Base-by-base conservation (phyloP, 2,329 filamentous ascomycete species). In the Penicillium griseofulvum region DNA sequence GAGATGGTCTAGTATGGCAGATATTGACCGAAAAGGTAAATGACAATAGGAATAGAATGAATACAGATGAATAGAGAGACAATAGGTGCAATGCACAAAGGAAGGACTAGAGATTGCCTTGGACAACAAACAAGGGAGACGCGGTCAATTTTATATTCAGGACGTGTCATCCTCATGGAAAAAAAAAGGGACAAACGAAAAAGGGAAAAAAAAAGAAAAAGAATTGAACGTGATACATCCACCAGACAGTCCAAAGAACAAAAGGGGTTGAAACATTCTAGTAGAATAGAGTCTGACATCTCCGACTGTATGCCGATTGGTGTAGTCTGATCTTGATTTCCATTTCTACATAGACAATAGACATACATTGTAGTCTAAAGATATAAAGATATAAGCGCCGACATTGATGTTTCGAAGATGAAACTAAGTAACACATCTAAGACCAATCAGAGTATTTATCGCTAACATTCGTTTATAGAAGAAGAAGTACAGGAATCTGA, bases 161-260 rank as follows among this genome's bases (percentile, higher is more conserved):
- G 37, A 38, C 22, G 31, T 9, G 29, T 36, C 49, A 38, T 31
- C 26, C 29, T n/a, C 24, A n/a, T 6, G 22, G 28, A 19, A 6
- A 26, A 46, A 31, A 24, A 26, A 46, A 31, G 17, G 12, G 10
- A 1, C 17, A 29, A 31, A 34, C 17, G 17, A 16, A 38, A 54
- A 31, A 54, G 50, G 43, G 54, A 52, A 54, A 56, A 46, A 33
- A 45, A 51, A 56, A 41, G 44, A 43, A 55, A 45, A 31, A 41
- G 42, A 34, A 54, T 49, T 53, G 37, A 45, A 53, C 54, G 61
- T 54, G 58, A 62, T 62, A 48, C 58, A 62, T 46, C 63, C 67
- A 70, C 62, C 67, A 36, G 68, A 69, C 62, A 57, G 48, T 61
- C 63, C 63, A 62, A 61, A 54, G 8, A 64, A 52, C 45, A 56